Evolutionary conservation across 2,329 filamentous ascomycete species (phyloP), one percentile per base, ranked within the genome.

Genomic region (Seiridium unicorne): DNA sequence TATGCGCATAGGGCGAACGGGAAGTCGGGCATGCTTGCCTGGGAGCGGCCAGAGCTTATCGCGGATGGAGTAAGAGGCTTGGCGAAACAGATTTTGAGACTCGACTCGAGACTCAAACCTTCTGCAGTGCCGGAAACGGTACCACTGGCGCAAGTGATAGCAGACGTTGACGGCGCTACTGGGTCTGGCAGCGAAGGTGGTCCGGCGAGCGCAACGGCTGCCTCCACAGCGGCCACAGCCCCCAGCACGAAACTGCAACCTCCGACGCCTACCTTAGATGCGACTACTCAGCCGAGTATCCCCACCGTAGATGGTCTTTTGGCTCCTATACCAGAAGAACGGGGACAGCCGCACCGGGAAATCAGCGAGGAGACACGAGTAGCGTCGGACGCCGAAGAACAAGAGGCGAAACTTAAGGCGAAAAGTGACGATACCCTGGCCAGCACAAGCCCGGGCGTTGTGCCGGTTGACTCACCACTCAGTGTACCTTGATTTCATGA

Each of bases 21-120:
- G 2, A 70, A 69, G 4, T 71, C 79, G 0, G 80, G 81, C 0
- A 70, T 84, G 40, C 64, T 84, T 40, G 76, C 78, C 9, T 82
- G 79, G 77, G 80, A 83, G 60, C 70, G 76, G 13, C 81, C 81
- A 1, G 77, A 80, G 38, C 65, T 81, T 44, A 78, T 84, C 59
- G 64, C 71, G 0, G 65, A 73, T 3, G 82, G 81, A 0, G 72
- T 75, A 3, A 70, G 76, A 40, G 75, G 71, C 3, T 69, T 84
- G 40, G 76, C 77, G 0, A 72, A 72, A 58, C 73, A 72, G 3
- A 66, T 83, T 7, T 36, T 80, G 11, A 69, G 66, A 32, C 61
- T 64, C 6, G 78, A 82, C 58, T 65, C 66, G 44, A 72, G 77
- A 13, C 72, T 83, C n/a, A 68, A 66, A 32, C 62, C 64, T 13